A percentile compares a stretch with the other conserved stretches of the same genome.
Evolutionary conservation across 768 basidiomycete species (phyloP).

Genomic region (Boletellus ananas): DNA sequence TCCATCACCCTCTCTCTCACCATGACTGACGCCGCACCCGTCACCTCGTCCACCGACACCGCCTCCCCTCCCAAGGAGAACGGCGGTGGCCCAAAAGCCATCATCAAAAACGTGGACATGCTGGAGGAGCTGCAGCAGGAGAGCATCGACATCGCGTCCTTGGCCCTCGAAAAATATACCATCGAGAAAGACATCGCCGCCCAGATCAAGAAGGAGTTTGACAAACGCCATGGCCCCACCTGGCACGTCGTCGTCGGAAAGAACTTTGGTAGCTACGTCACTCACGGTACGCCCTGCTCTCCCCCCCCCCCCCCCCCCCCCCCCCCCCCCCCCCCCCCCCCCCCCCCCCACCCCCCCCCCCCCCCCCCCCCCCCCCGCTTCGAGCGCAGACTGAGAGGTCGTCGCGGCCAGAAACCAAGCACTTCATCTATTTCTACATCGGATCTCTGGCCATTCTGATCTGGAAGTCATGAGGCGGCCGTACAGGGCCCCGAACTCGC

Average conservation of each 20-base stretch:
- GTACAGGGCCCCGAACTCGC: neutral
- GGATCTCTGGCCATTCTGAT: slow-evolving; percentile 89
- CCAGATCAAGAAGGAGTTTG: slow-evolving; percentile 97
- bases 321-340: neutral
- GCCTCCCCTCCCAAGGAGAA: slow-evolving; percentile 40
- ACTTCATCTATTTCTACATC: slow-evolving; percentile 99
- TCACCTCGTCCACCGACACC: slow-evolving; percentile 53
- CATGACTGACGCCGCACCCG: slow-evolving; percentile 60
- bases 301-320: no score
- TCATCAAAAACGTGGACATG: slow-evolving; percentile 98
- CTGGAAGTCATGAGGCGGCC: slow-evolving; percentile 75
- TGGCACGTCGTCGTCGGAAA: slow-evolving; percentile 99
- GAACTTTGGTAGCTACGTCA: slow-evolving; percentile 98
- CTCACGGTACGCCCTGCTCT: slow-evolving; percentile 68
- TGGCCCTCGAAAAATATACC: slow-evolving; percentile 84
- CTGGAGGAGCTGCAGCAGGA: slow-evolving; percentile 94
- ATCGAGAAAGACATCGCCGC: slow-evolving; percentile 99
- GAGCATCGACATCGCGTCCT: slow-evolving; percentile 81
- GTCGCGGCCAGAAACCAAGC: slow-evolving; percentile 75
- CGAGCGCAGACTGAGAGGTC: neutral
- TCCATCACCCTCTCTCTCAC: neutral
- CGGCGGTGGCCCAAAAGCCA: slow-evolving; percentile 62
- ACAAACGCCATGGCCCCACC: slow-evolving; percentile 86
- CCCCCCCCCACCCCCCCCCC: neutral
- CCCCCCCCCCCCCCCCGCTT: neutral